A percentile compares a stretch with the other conserved stretches of the same genome.
phyloP scores from a whole-genome alignment of 306 rosid species.

The Prunus dulcis region DNA sequence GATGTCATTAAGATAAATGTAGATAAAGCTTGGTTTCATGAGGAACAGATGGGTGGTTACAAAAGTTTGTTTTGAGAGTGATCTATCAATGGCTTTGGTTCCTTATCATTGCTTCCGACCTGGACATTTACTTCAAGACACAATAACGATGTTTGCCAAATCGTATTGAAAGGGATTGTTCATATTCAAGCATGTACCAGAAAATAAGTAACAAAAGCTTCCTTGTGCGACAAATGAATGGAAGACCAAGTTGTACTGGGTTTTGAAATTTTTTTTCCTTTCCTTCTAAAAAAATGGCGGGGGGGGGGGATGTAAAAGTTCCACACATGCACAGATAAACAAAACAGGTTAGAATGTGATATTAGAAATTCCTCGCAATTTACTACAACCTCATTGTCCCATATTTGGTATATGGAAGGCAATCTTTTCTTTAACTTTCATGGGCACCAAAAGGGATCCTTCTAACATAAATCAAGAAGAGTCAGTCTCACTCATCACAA shows the following conservation, averaged over 20 bases:
- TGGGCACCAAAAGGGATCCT: neutral
- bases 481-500: conserved; percentile 84
- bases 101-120: no score
- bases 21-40: no score
- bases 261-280: neutral
- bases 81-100: no score
- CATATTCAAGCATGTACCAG: neutral
- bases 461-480: conserved; percentile 58
- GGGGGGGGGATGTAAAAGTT: neutral
- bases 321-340: neutral
- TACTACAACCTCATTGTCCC: neutral
- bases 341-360: neutral
- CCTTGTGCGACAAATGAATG: neutral
- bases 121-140: neutral
- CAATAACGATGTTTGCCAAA: neutral
- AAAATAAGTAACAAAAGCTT: neutral
- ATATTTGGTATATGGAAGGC: neutral
- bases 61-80: no score
- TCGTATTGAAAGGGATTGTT: neutral
- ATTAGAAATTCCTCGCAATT: neutral
- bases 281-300: neutral
- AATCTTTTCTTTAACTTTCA: neutral
- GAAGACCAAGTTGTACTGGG: neutral
- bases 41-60: no score
- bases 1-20: no score